A percentile compares a stretch with the other conserved stretches of the same genome.
Conservation (phyloP, 1,284 basidiomycete species). For the Exobasidium rhododendri region DNA sequence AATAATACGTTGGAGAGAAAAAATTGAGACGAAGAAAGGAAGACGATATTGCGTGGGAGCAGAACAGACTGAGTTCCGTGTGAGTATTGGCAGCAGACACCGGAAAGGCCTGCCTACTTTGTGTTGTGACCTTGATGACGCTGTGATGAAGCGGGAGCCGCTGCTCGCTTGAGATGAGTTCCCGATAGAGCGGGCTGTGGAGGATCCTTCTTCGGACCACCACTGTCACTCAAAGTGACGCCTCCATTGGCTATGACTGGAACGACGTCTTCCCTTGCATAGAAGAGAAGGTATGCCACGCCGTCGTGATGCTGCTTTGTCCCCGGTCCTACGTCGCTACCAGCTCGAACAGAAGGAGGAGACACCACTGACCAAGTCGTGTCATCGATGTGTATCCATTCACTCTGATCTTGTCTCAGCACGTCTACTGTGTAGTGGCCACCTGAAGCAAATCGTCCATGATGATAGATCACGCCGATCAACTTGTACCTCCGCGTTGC, state of each 20-base stretch:
- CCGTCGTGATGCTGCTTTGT: constrained; percentile 27
- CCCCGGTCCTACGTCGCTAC: constrained; percentile 13
- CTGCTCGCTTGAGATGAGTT: not conserved
- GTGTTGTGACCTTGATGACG: no score
- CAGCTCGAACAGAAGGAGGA: constrained; percentile 48
- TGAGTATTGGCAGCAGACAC: no score
- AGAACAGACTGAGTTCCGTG: no score
- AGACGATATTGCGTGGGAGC: no score
- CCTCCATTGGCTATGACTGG: not conserved
- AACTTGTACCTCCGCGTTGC: constrained; percentile 70
- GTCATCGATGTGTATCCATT: constrained; percentile 90
- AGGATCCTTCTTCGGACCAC: not conserved
- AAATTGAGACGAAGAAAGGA: no score
- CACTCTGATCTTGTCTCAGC: constrained; percentile 69
- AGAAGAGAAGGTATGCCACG: constrained; percentile 84
- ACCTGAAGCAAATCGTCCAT: constrained; percentile 82
- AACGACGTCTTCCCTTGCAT: constrained; percentile 57
- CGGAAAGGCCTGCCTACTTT: no score
- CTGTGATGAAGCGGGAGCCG: not conserved
- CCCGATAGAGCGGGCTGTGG: not conserved
- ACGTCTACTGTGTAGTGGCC: constrained; percentile 96
- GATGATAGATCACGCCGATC: constrained; percentile 91
- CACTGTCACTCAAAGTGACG: not conserved
- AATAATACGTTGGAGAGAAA: no score
- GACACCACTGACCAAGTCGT: constrained; percentile 57